Evolutionary conservation across 345 rosid genomes (phyloP), one percentile per base, ranked within the genome.

Genomic region (Gossypium australe): DNA sequence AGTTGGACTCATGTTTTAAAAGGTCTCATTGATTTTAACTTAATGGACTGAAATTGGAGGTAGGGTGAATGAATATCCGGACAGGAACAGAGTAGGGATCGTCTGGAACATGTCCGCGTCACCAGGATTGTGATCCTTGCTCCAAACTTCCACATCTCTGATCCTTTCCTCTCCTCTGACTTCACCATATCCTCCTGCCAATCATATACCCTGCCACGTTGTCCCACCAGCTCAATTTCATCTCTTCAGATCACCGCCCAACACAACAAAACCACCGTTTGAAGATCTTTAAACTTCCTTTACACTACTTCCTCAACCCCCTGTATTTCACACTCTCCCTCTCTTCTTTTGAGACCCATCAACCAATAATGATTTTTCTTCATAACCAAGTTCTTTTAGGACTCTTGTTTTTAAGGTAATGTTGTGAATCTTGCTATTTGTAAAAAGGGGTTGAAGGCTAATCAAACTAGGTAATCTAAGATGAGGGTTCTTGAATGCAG

Each of bases 401-500:
- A 29, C 55, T 62, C 29, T 75, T 34, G 41, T 20, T 24, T 14
- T 41, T 14, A 7, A 34, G 51, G 49, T 43, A 52, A 53, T 75
- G 65, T 45, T 61, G 49, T 68, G 67, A 82, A 68, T 67, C 64
- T 55, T 27, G 76, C 77, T 29, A 8, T 48, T 80, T 76, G 64
- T 34, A 38, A 64, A 71, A 58, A 67, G 74, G 70, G 71, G 76
- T 52, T 67, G 51, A 66, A 71, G 49, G 29, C 17, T 3, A 16
- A 48, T 63, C 11, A 14, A 10, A 25, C 14, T 29, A 68, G 55
- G 61, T 57, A 75, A 67, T 77, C 67, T 79, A 67, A 74, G 47
- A 59, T 67, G 78, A 18, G 70, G 70, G 24, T 81, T 74, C 29
- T 45, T 74, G 71, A 55, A 25, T 84, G 58, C 58, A 71, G 70